Evolutionary conservation across 2,329 filamentous ascomycete genomes (phyloP).

Genomic region (Colletotrichum sp.): DNA sequence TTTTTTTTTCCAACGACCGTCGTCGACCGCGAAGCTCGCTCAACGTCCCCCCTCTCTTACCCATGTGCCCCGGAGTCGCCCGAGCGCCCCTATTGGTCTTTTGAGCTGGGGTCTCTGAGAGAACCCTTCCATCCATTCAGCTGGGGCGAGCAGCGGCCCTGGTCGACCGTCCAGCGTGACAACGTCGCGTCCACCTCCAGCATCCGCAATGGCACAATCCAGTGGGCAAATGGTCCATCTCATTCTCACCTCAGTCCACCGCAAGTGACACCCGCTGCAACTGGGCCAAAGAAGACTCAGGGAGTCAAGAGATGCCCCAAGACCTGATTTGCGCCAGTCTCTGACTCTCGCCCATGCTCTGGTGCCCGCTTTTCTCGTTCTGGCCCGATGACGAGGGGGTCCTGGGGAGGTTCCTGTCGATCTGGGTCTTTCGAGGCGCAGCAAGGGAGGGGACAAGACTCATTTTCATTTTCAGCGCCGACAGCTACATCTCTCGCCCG

Average conservation of each 20-base stretch:
- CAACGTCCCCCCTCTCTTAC: not conserved
- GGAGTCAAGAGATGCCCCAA: not conserved
- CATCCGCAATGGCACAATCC: not conserved
- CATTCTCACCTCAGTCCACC: not conserved
- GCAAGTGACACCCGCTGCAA: slow-evolving; percentile 7
- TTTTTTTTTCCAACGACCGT: not conserved
- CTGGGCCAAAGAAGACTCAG: not conserved
- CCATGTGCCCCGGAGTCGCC: slow-evolving; percentile 8
- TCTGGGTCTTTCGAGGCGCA: slow-evolving; percentile 19
- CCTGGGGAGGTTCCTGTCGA: slow-evolving; percentile 4
- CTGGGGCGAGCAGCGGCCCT: not conserved
- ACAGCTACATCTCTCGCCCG: not conserved
- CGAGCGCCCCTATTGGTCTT: not conserved
- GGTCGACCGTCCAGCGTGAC: not conserved
- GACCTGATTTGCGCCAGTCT: not conserved
- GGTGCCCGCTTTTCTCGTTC: slow-evolving; percentile 5
- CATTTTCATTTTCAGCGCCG: slow-evolving; percentile 1
- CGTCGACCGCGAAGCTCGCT: not conserved
- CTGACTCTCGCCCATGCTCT: slow-evolving; percentile 13
- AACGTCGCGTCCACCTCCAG: not conserved
- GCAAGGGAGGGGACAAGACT: slow-evolving; percentile 5
- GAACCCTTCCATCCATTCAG: not conserved
- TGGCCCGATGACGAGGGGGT: slow-evolving; percentile 3
- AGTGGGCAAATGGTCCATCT: not conserved
- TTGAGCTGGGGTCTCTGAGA: not conserved